Evolutionary conservation across 2,329 filamentous ascomycete species (phyloP).

Genomic region (Laburnicola sp.): DNA sequence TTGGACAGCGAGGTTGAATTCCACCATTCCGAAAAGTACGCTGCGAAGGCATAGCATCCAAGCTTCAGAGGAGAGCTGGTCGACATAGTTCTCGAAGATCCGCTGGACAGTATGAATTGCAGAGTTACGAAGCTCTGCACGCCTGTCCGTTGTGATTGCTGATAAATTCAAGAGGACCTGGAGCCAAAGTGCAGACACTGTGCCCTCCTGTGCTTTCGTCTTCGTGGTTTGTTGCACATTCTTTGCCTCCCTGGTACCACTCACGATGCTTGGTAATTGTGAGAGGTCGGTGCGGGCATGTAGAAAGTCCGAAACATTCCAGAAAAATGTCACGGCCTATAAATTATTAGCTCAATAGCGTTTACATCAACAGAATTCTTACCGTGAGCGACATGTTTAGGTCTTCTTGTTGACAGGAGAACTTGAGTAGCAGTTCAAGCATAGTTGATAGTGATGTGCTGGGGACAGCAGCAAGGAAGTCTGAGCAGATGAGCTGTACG

Average conservation of each 20-base stretch:
- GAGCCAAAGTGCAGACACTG: constrained; percentile 76
- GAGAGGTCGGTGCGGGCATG: constrained; percentile 53
- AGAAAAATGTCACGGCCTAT: constrained; percentile 90
- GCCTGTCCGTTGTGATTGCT: constrained; percentile 69
- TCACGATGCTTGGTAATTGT: constrained; percentile 33
- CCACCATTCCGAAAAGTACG: constrained; percentile 77
- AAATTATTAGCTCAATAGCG: constrained; percentile 11
- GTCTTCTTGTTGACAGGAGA: constrained; percentile 86
- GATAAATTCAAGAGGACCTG: constrained; percentile 72
- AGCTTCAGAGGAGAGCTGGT: constrained; percentile 73
- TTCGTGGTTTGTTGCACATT: constrained; percentile 62
- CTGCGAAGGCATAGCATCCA: constrained; percentile 83
- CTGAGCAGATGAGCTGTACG: constrained; percentile 88
- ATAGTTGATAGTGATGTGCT: constrained; percentile 74
- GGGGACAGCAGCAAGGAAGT: constrained; percentile 77
- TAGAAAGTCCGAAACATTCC: constrained; percentile 90
- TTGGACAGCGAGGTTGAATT: constrained; percentile 57
- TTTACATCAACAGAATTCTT: constrained; percentile 36
- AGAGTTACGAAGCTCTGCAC: constrained; percentile 78
- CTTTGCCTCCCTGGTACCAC: constrained; percentile 46
- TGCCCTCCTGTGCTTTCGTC: constrained; percentile 61
- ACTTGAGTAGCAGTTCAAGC: constrained; percentile 84
- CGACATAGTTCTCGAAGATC: constrained; percentile 89
- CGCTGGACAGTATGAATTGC: constrained; percentile 88
- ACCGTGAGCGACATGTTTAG: constrained; percentile 93